Percentiles rank a stretch among this genome's conserved stretches.
phyloP scores from a whole-genome alignment of 164 flowering plant genomes.

The Nymphaea colorata region DNA sequence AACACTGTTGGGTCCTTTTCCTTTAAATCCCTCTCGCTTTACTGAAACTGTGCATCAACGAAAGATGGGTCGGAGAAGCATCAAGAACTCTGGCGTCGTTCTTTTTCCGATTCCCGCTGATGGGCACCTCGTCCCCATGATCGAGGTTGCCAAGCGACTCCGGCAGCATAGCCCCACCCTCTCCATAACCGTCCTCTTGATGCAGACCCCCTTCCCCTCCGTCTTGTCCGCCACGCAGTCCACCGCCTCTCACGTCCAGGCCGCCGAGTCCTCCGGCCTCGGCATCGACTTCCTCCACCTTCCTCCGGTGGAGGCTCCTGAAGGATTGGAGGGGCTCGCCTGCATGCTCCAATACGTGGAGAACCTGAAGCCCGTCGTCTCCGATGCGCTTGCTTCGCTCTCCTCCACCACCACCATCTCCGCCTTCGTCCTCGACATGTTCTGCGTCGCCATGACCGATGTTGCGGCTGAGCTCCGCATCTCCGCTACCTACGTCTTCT shows the following conservation, averaged over 20 bases:
- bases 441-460: constrained; percentile 19
- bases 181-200: background rate
- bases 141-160: constrained; percentile 1
- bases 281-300: background rate
- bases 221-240: background rate
- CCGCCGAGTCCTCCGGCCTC: background rate
- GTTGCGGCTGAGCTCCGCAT: constrained; percentile 20
- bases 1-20: too few relatives aligned
- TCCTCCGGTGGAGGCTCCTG: background rate
- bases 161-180: background rate
- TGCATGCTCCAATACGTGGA: background rate
- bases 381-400: background rate
- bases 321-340: background rate
- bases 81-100: background rate
- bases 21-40: too few relatives aligned
- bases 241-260: background rate
- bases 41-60: too few relatives aligned
- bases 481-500: constrained; percentile 23
- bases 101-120: background rate
- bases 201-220: background rate
- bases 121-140: background rate
- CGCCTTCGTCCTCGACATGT: constrained; percentile 21
- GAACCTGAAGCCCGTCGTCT: background rate
- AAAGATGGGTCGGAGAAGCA: too few relatives aligned
- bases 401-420: background rate